These are phyloP conservation scores for Ogataea ganodermae DNA, from an alignment of 805 yeast genomes.

Conservation along the genomic window DNA sequence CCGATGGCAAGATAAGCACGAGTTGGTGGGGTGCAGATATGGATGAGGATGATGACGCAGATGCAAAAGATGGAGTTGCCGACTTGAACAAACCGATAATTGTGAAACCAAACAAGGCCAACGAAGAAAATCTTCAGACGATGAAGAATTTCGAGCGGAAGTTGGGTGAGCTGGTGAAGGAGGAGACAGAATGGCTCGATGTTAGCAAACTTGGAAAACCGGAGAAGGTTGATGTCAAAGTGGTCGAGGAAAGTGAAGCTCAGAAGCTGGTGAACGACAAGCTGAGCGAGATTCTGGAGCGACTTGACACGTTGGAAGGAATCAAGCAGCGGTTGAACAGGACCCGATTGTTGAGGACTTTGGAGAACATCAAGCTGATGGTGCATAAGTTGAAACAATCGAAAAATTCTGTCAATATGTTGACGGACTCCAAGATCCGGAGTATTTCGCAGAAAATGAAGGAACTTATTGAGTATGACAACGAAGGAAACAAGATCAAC, in stretches of 20 bases:
- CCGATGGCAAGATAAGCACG: slow-evolving; percentile 58
- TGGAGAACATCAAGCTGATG: slow-evolving; percentile 42
- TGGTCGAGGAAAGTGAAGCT: slow-evolving; percentile 5
- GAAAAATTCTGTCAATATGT: slow-evolving; percentile 21
- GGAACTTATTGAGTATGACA: slow-evolving; percentile 22
- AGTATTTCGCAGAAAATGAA: slow-evolving; percentile 24
- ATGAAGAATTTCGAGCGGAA: slow-evolving; percentile 48
- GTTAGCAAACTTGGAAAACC: slow-evolving; percentile 12
- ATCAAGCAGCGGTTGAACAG: slow-evolving; percentile 13
- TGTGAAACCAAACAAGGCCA: slow-evolving; percentile 60
- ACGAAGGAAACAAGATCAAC: slow-evolving; percentile 31
- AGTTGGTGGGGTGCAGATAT: slow-evolving; percentile 63
- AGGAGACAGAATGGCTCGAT: slow-evolving; percentile 48
- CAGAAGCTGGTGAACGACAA: slow-evolving; percentile 10
- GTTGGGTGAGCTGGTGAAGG: slow-evolving; percentile 44
- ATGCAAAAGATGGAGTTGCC: slow-evolving; percentile 19
- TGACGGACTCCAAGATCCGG: slow-evolving; percentile 25
- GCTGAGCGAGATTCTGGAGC: slow-evolving; percentile 20
- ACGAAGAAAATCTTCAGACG: slow-evolving; percentile 51
- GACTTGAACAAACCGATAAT: slow-evolving; percentile 34
- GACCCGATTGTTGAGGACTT: slow-evolving; percentile 13
- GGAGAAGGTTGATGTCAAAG: slow-evolving; percentile 15
- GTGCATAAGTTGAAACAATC: slow-evolving; percentile 31
- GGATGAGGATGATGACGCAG: slow-evolving; percentile 25
- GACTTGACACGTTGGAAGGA: slow-evolving; percentile 16